Evolutionary conservation across 1,284 basidiomycete species (phyloP).

Genomic region (Ganoderma lingzhi): DNA sequence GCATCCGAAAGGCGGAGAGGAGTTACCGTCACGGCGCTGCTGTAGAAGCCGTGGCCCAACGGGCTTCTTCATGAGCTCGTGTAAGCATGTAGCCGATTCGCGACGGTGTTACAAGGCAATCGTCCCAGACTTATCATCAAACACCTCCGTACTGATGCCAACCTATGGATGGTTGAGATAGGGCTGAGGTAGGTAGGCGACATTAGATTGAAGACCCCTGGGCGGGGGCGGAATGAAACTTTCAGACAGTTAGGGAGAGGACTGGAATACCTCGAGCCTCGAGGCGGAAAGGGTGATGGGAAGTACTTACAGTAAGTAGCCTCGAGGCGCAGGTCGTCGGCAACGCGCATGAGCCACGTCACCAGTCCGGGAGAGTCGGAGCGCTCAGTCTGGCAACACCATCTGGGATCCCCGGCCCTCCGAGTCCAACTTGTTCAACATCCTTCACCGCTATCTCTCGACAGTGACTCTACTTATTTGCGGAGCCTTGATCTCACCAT

Average conservation of each 20-base stretch:
- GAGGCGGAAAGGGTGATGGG: neutral
- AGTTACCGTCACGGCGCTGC: neutral
- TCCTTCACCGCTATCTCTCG: neutral
- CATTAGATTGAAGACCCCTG: neutral
- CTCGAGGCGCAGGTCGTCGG: constrained; percentile 6
- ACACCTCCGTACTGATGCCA: neutral
- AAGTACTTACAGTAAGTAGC: neutral
- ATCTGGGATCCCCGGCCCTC: neutral
- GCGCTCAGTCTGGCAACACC: neutral
- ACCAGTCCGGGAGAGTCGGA: neutral
- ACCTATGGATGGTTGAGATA: neutral
- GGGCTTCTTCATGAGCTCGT: neutral
- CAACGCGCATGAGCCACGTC: neutral
- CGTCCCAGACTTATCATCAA: neutral
- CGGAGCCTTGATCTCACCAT: neutral
- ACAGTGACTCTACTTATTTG: neutral
- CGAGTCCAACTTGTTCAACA: neutral
- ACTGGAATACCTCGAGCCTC: neutral
- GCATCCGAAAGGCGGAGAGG: neutral
- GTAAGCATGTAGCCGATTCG: neutral
- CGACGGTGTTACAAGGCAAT: neutral
- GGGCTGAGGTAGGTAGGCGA: neutral
- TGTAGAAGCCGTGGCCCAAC: neutral
- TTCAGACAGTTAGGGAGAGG: neutral
- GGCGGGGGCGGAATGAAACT: neutral